Evolutionary conservation across 345 rosid species (phyloP).

Genomic region (Pseudoturritis turrita): DNA sequence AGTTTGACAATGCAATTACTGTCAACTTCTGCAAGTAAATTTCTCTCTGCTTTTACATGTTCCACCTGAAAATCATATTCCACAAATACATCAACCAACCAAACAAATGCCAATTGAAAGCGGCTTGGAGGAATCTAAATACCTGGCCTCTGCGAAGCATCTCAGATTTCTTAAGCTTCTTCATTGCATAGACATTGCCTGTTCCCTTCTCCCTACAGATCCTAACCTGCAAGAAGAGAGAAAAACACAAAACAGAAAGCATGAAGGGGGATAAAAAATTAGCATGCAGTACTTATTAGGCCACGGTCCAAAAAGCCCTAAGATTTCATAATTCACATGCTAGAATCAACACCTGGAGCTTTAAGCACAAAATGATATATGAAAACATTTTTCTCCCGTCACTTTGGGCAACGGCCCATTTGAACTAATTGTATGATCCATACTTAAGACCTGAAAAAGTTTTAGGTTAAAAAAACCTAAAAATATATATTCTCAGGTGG

Average conservation of each 20-base stretch:
- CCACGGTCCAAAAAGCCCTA: background rate
- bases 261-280: background rate
- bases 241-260: background rate
- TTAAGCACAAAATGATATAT: background rate
- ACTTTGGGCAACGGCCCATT: background rate
- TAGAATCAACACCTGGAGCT: background rate
- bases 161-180: conserved; percentile 95
- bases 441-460: background rate
- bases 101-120: background rate
- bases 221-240: conserved; percentile 58
- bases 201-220: conserved; percentile 86
- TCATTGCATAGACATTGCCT: conserved; percentile 95
- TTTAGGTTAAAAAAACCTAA: background rate
- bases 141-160: conserved; percentile 99
- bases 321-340: background rate
- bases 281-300: background rate
- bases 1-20: conserved; percentile 94
- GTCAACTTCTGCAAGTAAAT: conserved; percentile 97
- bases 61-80: conserved; percentile 63
- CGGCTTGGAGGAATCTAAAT: background rate
- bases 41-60: conserved; percentile 98
- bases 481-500: background rate
- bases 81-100: conserved; percentile 17
- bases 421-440: background rate
- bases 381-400: background rate